Evolutionary conservation across 495 filamentous ascomycete genomes (phyloP), one percentile per base, ranked within the genome.

Genomic region (Neurospora sp.): DNA sequence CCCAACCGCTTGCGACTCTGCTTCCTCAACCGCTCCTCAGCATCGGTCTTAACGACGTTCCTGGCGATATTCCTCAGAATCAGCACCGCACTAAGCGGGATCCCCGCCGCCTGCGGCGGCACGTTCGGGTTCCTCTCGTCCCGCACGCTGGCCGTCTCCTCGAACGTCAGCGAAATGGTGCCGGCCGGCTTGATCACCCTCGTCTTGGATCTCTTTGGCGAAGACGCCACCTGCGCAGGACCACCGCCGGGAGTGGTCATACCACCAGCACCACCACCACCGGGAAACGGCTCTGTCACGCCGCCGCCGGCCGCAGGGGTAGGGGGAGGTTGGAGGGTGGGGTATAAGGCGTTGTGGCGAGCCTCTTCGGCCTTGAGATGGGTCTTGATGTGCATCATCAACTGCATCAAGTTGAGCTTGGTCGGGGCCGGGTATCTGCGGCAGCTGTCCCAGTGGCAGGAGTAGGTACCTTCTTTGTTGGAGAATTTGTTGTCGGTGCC

Each of bases 41-140:
- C 83, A 37, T 85, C 84, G 4, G 84, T 87, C 79, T 89, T 86
- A 72, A 90, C 87, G 0, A 94, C 84, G 69, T 94, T 91, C 27
- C 91, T 86, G 4, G 93, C 93, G 35, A 99, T 87, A 78, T 98
- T 99, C 40, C 96, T 89, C 74, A 99, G 83, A 3, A 99, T 92
- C 31, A 98, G 82, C 10, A 91, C 90, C 37, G 92, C 92, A 45
- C 92, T 93, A 44, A 97, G 87, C 9, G 96, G 93, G 59, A 98
- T 89, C 5, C 96, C 96, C 27, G 89, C 88, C 0, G 95, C 91
- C 73, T 97, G 91, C 4, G 86, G 82, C 35, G 84, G 82, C 1
- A 79, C 72, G 48, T 82, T 81, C 14, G 83, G 82, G 53, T 88
- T 87, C 38, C 89, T 85, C 76, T 98, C 96, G 78, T 97, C 95